Evolutionary conservation across 192 early-diverging fungal species (phyloP).

Genomic region (Irineochytrium annulatum): DNA sequence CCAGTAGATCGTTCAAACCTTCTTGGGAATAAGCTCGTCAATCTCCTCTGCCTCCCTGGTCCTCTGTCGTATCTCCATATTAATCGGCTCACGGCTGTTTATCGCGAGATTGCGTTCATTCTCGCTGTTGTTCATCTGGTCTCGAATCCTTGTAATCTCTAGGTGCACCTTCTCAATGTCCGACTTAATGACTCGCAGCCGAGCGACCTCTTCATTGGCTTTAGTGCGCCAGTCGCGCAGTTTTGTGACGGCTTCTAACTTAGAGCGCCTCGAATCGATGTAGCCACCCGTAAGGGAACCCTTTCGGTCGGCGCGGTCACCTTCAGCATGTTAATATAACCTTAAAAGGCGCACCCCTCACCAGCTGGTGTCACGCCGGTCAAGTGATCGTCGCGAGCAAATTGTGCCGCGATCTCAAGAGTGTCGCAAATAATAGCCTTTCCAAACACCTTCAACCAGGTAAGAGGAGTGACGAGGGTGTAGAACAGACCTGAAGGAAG

Average conservation of each 20-base stretch:
- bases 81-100: constrained; percentile 55
- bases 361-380: constrained; percentile 86
- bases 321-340: constrained; percentile 17
- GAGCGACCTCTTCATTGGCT: constrained; percentile 36
- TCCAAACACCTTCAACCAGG: constrained; percentile 66
- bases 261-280: constrained; percentile 65
- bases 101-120: constrained; percentile 40
- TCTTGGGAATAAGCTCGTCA: constrained; percentile 43
- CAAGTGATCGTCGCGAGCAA: constrained; percentile 71
- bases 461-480: neutral
- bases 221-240: constrained; percentile 48
- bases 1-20: constrained; percentile 31
- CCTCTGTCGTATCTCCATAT: constrained; percentile 53
- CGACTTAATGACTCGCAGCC: constrained; percentile 41
- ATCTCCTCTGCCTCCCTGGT: constrained; percentile 60
- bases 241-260: constrained; percentile 68
- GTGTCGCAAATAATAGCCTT: constrained; percentile 81
- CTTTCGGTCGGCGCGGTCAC: constrained; percentile 87
- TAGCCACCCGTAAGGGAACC: constrained; percentile 92
- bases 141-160: constrained; percentile 36
- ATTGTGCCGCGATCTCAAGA: constrained; percentile 74
- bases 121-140: constrained; percentile 35
- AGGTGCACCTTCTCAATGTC: constrained; percentile 49
- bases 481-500: constrained; percentile 65
- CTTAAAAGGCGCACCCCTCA: constrained; percentile 7